A percentile compares a stretch with the other conserved stretches of the same genome.
These are phyloP conservation scores for Mortierella sp. DNA, from an alignment of 371 early-diverging fungal genomes.

Conservation along the genomic window DNA sequence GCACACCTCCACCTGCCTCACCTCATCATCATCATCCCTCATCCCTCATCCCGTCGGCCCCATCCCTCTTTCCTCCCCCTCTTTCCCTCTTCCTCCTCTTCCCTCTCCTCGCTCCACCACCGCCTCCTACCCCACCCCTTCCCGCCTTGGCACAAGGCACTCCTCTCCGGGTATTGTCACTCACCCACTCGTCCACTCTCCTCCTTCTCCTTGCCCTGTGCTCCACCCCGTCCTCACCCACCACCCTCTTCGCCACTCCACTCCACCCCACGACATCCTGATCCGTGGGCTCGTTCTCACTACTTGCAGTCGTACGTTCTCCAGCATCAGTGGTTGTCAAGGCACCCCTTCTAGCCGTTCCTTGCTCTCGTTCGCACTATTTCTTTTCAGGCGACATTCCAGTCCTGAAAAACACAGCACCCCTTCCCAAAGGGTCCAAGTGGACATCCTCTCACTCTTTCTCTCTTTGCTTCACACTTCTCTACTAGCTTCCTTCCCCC, in stretches of 20 bases:
- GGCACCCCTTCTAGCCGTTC: too few species aligned
- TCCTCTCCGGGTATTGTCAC: conserved; percentile 1
- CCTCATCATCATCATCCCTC: neutral
- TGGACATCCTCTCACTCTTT: too few species aligned
- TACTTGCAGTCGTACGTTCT: too few species aligned
- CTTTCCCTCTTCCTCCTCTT: neutral
- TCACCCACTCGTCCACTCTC: neutral
- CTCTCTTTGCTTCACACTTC: neutral
- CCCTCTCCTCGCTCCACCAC: conserved; percentile 5
- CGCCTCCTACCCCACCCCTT: conserved; percentile 9
- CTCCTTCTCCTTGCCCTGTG: neutral
- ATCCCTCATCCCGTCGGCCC: neutral
- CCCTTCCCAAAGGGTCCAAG: too few species aligned
- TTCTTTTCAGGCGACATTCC: too few species aligned
- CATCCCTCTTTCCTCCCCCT: neutral
- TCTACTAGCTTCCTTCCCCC: neutral
- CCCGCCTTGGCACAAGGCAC: conserved; percentile 13
- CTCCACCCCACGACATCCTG: too few species aligned
- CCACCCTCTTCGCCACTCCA: too few species aligned
- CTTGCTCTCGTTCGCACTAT: too few species aligned
- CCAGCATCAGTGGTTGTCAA: too few species aligned
- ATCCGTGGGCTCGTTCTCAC: too few species aligned
- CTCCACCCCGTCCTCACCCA: too few species aligned
- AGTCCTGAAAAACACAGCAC: too few species aligned
- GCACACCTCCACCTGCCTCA: neutral